phyloP scores from a whole-genome alignment of 2,329 filamentous ascomycete genomes.

The Talaromyces sp. region DNA sequence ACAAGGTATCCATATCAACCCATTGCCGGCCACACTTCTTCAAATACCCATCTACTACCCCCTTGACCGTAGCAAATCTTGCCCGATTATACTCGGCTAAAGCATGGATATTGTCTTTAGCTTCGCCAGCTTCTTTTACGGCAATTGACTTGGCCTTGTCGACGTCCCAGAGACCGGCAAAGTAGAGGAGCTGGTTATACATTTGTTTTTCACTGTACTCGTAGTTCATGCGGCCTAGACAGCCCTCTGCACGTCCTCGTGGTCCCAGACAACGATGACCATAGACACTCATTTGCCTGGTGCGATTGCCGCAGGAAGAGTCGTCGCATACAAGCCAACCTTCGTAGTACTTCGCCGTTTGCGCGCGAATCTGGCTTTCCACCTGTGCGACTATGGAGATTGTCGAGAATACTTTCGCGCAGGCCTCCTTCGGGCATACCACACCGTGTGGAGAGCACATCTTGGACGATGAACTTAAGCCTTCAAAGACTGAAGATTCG shows the following conservation, averaged over 20 bases:
- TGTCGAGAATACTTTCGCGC: conserved; percentile 60
- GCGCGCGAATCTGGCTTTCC: conserved; percentile 72
- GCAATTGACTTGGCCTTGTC: conserved; percentile 65
- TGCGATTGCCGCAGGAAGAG: conserved; percentile 75
- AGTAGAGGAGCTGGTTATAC: conserved; percentile 92
- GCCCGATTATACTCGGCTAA: conserved; percentile 77
- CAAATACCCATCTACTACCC: conserved; percentile 74
- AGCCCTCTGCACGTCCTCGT: conserved; percentile 76
- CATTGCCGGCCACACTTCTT: conserved; percentile 87
- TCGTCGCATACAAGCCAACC: conserved; percentile 90
- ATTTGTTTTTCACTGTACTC: conserved; percentile 83
- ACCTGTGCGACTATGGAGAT: conserved; percentile 79
- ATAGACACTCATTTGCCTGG: conserved; percentile 88
- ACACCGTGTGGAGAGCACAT: conserved; percentile 69
- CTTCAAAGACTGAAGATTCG: conserved; percentile 66
- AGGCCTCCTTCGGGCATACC: conserved; percentile 60
- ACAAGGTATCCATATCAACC: conserved; percentile 89
- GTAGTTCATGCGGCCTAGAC: conserved; percentile 80
- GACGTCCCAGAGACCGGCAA: conserved; percentile 78
- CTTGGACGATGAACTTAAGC: conserved; percentile 56
- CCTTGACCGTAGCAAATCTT: conserved; percentile 70
- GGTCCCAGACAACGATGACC: conserved; percentile 85
- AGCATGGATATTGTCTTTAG: conserved; percentile 62
- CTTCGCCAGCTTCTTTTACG: conserved; percentile 45
- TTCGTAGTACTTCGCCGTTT: conserved; percentile 83